Percentiles rank a stretch among this genome's conserved stretches.
phyloP scores from a whole-genome alignment of 352 stramenopile genomes.

The Pythium vanterpoolii region DNA sequence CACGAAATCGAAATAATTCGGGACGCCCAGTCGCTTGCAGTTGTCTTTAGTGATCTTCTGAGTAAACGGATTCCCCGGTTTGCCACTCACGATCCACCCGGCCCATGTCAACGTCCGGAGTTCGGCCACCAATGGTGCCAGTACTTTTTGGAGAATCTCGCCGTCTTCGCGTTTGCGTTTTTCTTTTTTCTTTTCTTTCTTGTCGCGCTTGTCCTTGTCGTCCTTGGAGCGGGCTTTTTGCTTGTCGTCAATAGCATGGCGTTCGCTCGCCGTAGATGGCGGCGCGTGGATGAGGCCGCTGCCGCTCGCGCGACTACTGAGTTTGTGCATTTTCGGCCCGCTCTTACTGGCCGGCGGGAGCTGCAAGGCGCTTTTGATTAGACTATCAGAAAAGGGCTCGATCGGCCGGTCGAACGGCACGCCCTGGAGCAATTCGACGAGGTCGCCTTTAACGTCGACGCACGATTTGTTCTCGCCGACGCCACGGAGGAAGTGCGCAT shows the following conservation, averaged over 20 bases:
- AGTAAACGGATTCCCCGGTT: conserved; percentile 75
- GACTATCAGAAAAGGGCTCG: conserved; percentile 61
- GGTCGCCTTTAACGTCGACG: conserved; percentile 41
- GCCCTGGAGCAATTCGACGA: conserved; percentile 58
- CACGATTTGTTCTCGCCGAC: conserved; percentile 44
- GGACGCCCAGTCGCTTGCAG: conserved; percentile 76
- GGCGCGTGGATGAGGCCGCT: conserved; percentile 65
- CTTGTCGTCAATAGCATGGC: conserved; percentile 38
- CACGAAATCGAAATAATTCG: conserved; percentile 87
- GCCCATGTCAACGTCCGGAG: conserved; percentile 67
- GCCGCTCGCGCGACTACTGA: conserved; percentile 36
- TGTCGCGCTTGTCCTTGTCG: conserved; percentile 75
- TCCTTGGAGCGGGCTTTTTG: conserved; percentile 52
- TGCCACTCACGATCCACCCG: conserved; percentile 70
- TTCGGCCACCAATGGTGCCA: conserved; percentile 63
- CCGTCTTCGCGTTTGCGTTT: conserved; percentile 78
- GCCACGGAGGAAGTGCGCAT: conserved; percentile 69
- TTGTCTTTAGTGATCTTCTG: conserved; percentile 86
- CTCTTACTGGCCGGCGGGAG: conserved; percentile 58
- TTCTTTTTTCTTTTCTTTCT: conserved; percentile 84
- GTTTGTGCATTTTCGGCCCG: conserved; percentile 45
- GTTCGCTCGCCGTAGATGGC: conserved; percentile 38
- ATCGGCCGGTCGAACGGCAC: conserved; percentile 80
- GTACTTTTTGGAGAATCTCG: conserved; percentile 62
- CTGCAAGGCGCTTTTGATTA: conserved; percentile 71